Conservation (phyloP, 768 basidiomycete genomes). For the Amanita pseudoporphyria region DNA sequence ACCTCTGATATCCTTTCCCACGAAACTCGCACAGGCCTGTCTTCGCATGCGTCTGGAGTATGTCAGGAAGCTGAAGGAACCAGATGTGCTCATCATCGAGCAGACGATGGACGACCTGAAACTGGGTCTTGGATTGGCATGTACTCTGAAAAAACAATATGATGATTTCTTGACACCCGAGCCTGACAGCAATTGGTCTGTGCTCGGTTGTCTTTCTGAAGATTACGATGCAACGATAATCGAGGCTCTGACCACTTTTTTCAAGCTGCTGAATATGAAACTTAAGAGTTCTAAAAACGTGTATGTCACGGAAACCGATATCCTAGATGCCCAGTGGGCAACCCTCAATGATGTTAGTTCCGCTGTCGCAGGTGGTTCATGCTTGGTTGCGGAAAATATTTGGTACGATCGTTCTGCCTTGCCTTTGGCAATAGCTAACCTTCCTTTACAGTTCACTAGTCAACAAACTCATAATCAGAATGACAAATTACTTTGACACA, state of each 20-base stretch:
- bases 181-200: slow-evolving; percentile 76
- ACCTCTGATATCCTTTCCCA: slow-evolving; percentile 92
- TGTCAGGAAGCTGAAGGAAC: slow-evolving; percentile 80
- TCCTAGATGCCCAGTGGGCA: slow-evolving; percentile 94
- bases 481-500: slow-evolving; percentile 90
- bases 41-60: slow-evolving; percentile 86
- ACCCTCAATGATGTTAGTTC: slow-evolving; percentile 90
- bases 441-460: slow-evolving; percentile 64
- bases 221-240: slow-evolving; percentile 88
- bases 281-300: slow-evolving; percentile 88
- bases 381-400: slow-evolving; percentile 90
- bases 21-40: slow-evolving; percentile 85
- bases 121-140: slow-evolving; percentile 83
- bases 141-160: slow-evolving; percentile 92
- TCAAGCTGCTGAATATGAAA: slow-evolving; percentile 92
- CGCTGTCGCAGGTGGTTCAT: slow-evolving; percentile 78
- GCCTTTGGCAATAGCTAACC: slow-evolving; percentile 1
- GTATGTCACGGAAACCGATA: slow-evolving; percentile 96
- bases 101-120: slow-evolving; percentile 92
- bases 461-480: slow-evolving; percentile 86
- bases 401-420: slow-evolving; percentile 46
- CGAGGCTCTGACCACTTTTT: slow-evolving; percentile 82
- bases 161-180: slow-evolving; percentile 86
- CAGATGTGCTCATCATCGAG: slow-evolving; percentile 84
- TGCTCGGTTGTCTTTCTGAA: slow-evolving; percentile 81